Conservation (phyloP, 768 basidiomycete species). For the Russula olivacea region DNA sequence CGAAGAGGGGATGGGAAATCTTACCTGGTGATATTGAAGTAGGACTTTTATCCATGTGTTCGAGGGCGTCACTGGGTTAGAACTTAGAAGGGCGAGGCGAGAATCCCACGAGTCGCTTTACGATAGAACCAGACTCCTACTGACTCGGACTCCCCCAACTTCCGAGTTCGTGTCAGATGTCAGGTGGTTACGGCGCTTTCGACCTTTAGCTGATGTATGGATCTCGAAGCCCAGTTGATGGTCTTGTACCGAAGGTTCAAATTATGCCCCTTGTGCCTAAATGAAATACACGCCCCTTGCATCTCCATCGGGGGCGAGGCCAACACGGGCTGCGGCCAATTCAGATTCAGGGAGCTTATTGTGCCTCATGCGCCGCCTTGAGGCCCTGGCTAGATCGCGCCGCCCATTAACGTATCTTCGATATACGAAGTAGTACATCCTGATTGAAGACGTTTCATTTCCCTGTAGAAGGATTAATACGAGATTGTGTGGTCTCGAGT, state of each 20-base stretch:
- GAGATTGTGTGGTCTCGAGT: background rate
- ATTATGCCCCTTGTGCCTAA: background rate
- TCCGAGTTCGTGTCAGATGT: background rate
- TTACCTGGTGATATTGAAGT: background rate
- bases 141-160: too few species aligned
- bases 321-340: background rate
- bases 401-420: background rate
- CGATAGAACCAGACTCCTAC: conserved; percentile 12
- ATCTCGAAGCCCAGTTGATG: background rate
- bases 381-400: background rate
- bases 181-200: conserved; percentile 8
- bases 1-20: background rate
- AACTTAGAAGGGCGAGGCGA: background rate
- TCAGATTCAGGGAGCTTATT: background rate
- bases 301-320: background rate
- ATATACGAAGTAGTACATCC: background rate
- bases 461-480: background rate
- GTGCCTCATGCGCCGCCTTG: background rate
- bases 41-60: conserved; percentile 1
- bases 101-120: background rate
- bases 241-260: background rate
- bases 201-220: conserved; percentile 4
- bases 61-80: background rate
- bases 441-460: background rate
- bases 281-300: background rate